Percentiles rank a stretch among this genome's conserved stretches.
Evolutionary conservation across 805 yeast genomes (phyloP).

Genomic region (Lachancea quebecensis): DNA sequence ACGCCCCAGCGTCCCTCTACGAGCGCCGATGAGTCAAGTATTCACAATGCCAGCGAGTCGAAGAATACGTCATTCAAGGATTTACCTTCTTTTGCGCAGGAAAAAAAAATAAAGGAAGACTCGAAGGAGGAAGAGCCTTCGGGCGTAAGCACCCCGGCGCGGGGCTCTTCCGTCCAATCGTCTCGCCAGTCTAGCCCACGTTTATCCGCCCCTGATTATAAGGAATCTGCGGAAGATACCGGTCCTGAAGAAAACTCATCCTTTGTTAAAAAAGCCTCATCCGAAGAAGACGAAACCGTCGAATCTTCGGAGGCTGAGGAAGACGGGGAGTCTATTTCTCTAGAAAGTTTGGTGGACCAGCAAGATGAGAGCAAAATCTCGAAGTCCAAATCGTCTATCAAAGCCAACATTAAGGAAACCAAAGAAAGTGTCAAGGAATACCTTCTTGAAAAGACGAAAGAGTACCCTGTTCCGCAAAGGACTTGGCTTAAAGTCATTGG

Average conservation of each 20-base stretch:
- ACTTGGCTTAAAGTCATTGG: neutral
- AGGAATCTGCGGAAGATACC: too few species aligned
- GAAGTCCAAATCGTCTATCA: conserved; percentile 18
- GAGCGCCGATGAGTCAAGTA: too few species aligned
- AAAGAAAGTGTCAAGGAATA: neutral
- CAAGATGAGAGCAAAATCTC: conserved; percentile 1
- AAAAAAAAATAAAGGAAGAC: conserved; percentile 4
- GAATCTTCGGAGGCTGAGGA: conserved; percentile 10
- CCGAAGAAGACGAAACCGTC: conserved; percentile 3
- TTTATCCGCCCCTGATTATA: too few species aligned
- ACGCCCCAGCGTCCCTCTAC: too few species aligned
- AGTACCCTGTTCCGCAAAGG: conserved; percentile 6
- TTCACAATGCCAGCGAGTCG: neutral
- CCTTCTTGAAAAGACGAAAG: conserved; percentile 11
- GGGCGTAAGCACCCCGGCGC: too few species aligned
- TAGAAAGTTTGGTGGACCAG: conserved; percentile 7
- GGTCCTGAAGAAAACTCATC: neutral
- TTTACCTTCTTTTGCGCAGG: conserved; percentile 6
- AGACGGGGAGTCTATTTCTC: conserved; percentile 5
- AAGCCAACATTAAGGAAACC: conserved; percentile 14
- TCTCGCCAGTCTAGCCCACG: too few species aligned
- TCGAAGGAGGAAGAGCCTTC: neutral
- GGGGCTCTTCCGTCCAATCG: too few species aligned
- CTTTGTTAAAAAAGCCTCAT: neutral
- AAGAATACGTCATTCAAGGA: conserved; percentile 1